phyloP scores from a whole-genome alignment of 2,329 filamentous ascomycete genomes.

The Chaetothyriales sp. region DNA sequence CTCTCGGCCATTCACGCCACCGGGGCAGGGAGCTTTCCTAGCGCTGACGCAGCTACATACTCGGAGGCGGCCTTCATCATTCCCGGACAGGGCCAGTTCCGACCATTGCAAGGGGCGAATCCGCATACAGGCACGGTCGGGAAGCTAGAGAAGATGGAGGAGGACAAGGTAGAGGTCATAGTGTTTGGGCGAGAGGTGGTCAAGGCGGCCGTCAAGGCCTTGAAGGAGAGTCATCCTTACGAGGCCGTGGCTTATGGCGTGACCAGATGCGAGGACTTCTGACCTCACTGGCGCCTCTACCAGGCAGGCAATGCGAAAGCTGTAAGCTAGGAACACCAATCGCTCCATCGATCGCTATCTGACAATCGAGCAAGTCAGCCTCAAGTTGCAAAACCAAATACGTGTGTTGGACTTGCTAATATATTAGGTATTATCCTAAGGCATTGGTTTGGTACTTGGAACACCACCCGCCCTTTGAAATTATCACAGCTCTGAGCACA shows the following conservation, averaged over 20 bases:
- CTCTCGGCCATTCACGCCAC: constrained; percentile 29
- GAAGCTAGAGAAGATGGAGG: constrained; percentile 25
- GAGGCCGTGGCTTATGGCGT: constrained; percentile 32
- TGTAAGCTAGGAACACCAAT: neutral
- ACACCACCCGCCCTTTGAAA: neutral
- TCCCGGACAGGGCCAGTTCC: constrained; percentile 28
- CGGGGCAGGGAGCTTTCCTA: constrained; percentile 29
- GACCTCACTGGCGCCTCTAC: neutral
- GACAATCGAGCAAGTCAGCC: neutral
- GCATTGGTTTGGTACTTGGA: neutral
- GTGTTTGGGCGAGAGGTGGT: constrained; percentile 27
- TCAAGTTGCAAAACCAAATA: neutral
- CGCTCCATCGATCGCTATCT: neutral
- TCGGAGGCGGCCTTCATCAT: constrained; percentile 27
- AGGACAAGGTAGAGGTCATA: constrained; percentile 30
- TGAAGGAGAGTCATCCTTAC: constrained; percentile 31
- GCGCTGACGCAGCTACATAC: constrained; percentile 23
- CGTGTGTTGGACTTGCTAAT: neutral
- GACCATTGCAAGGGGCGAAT: constrained; percentile 25
- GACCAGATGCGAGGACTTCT: constrained; percentile 25
- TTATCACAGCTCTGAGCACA: neutral
- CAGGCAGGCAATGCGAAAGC: neutral
- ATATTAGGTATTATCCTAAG: neutral
- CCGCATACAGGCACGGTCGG: constrained; percentile 28
- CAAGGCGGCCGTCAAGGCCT: constrained; percentile 25